Conservation (phyloP, 177 flowering plant species). For the Vitis hybrid region DNA sequence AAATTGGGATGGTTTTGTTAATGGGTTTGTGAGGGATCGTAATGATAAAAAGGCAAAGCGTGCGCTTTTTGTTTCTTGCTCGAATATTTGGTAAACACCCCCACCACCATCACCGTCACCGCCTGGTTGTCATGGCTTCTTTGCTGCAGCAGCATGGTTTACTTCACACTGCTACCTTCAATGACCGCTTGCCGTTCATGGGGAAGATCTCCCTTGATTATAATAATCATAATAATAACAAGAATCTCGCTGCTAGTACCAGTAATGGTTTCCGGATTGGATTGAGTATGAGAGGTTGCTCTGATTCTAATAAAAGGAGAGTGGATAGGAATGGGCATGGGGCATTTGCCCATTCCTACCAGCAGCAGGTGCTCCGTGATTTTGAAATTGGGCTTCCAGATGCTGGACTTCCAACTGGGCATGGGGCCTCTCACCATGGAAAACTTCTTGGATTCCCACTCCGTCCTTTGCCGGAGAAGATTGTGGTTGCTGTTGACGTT, state of each 20-base stretch:
- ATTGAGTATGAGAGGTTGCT: conserved; percentile 31
- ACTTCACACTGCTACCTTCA: not conserved
- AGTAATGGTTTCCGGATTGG: conserved; percentile 12
- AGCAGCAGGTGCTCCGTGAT: conserved; percentile 24
- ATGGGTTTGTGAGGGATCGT: conserved; percentile 20
- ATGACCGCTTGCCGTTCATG: conserved; percentile 8
- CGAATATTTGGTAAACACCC: conserved; percentile 6
- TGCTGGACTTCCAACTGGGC: conserved; percentile 23
- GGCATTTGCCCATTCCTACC: conserved; percentile 32
- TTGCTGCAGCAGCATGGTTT: conserved; percentile 7
- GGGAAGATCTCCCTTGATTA: conserved; percentile 8
- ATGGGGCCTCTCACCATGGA: conserved; percentile 24
- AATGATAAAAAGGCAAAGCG: conserved; percentile 37
- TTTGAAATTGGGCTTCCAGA: conserved; percentile 21
- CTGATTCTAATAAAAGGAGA: conserved; percentile 11
- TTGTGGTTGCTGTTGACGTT: conserved; percentile 88
- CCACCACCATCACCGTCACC: too few species aligned
- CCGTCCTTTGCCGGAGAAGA: conserved; percentile 34
- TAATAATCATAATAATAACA: not conserved
- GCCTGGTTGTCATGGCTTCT: conserved; percentile 20
- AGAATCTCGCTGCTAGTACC: not conserved
- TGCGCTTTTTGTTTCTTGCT: conserved; percentile 12
- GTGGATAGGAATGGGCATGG: conserved; percentile 23
- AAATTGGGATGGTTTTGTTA: not conserved
- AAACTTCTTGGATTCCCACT: conserved; percentile 32